Base-by-base conservation (phyloP, 2,329 filamentous ascomycete species). In the Fusarium equiseti region DNA sequence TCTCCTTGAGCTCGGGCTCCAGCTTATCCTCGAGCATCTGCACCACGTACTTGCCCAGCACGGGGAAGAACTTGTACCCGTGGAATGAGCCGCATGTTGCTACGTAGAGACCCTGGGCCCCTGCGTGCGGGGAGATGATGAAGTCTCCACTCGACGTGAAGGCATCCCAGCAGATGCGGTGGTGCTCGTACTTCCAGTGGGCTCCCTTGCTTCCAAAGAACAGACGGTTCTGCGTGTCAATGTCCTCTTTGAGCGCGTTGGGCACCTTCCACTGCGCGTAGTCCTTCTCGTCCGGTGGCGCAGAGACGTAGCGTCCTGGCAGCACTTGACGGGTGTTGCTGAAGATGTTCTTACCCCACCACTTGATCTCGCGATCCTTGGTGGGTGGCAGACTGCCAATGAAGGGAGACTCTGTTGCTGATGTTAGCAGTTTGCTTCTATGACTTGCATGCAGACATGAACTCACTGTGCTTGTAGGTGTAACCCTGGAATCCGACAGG, bases 131-230 rank as follows among this genome's bases (percentile, higher is more conserved):
- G 8, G 87, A 87, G 71, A 92, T 87, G 66, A 92, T 84, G 71
- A 90, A 90, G 73, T 91, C 88, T 24, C 83, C 82, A 73, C 82
- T 88, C 4, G 87, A 84, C 0, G 88, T 90, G 72, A 91, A 87
- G 12, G 89, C 89, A 68, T 91, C 90, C 90, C 90, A 92, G 84
- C 89, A 91, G 63, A 91, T 88, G 8, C 90, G 84, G 74, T 90
- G 86, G 74, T 90, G 87, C 59, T 86, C 85, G 78, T 89, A 85
- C 67, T 87, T 84, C 88, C 87, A 90, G 45, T 79, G 75, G 15
- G 82, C 83, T 32, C 85, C 85, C 22, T 85, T 85, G 51, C 84
- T 83, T 11, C 89, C 89, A 70, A 90, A 91, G 68, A 89, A 90
- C 2, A 87, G 82, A 48, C 85, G 79, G 59, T 86, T 87, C 26